Percentiles rank a stretch among this genome's conserved stretches.
These are phyloP conservation scores for Cyclotella atomus DNA, from an alignment of 108 stramenopile genomes.

Conservation along the genomic window DNA sequence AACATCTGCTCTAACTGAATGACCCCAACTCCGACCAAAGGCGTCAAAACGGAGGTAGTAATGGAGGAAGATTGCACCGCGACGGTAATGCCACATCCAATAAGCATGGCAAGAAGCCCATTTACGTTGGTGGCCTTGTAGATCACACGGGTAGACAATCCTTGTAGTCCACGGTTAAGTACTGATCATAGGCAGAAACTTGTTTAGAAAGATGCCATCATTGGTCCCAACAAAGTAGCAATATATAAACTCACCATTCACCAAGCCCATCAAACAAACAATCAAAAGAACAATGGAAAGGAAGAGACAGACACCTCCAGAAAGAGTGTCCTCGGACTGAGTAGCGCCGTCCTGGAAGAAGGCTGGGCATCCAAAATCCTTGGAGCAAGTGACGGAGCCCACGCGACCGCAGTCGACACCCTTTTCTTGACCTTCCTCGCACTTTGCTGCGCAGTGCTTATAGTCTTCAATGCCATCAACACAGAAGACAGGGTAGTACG, in stretches of 20 bases:
- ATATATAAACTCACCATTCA: too few species aligned
- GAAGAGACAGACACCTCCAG: conserved; percentile 76
- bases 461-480: conserved; percentile 49
- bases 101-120: conserved; percentile 75
- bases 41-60: conserved; percentile 83
- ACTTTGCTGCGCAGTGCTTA: conserved; percentile 50
- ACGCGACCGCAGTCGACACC: conserved; percentile 44
- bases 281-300: conserved; percentile 74
- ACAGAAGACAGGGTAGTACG: conserved; percentile 74
- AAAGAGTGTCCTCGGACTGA: conserved; percentile 61
- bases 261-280: conserved; percentile 79
- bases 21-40: conserved; percentile 76
- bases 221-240: too few species aligned
- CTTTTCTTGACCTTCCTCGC: conserved; percentile 5
- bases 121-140: conserved; percentile 90
- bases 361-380: conserved; percentile 64
- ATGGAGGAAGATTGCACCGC: conserved; percentile 85
- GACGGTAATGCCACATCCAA: conserved; percentile 84
- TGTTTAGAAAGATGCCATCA: too few species aligned
- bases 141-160: conserved; percentile 77
- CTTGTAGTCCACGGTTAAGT: conserved; percentile 77
- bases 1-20: conserved; percentile 77
- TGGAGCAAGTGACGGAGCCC: conserved; percentile 80
- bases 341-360: conserved; percentile 77
- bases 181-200: too few species aligned